Evolutionary conservation across 1,284 basidiomycete species (phyloP).

Genomic region (Malassezia arunalokei): DNA sequence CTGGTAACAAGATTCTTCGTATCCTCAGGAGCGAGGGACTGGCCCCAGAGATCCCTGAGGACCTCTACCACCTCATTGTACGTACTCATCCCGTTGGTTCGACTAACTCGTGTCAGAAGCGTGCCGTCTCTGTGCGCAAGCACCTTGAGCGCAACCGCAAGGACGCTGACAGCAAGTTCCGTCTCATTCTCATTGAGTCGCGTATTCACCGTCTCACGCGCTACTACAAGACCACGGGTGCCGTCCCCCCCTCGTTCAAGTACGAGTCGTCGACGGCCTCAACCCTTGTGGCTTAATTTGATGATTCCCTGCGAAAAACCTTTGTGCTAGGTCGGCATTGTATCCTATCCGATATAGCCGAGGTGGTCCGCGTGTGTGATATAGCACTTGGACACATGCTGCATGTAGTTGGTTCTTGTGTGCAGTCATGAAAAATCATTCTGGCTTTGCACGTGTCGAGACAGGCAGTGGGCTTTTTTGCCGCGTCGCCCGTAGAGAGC

Average conservation of each 20-base stretch:
- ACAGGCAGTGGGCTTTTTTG: too few species aligned
- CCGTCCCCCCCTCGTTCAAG: conserved; percentile 89
- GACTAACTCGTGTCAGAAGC: conserved; percentile 54
- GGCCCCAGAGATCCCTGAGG: conserved; percentile 94
- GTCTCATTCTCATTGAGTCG: conserved; percentile 88
- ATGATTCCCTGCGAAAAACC: conserved; percentile 13
- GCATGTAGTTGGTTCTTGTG: conserved; percentile 1
- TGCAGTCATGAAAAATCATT: conserved; percentile 3
- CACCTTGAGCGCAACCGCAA: conserved; percentile 97
- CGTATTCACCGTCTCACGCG: conserved; percentile 87
- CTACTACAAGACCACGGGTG: conserved; percentile 97
- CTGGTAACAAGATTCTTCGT: conserved; percentile 98
- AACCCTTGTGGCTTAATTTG: conserved; percentile 43
- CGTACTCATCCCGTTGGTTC: background rate
- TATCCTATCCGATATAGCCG: background rate
- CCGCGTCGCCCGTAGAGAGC: too few species aligned
- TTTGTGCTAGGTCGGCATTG: background rate
- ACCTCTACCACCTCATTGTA: conserved; percentile 89
- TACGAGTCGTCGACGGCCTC: conserved; percentile 47
- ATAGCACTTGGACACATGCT: background rate
- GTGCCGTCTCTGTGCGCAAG: conserved; percentile 97
- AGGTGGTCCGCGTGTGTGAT: background rate
- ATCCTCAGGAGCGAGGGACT: conserved; percentile 93
- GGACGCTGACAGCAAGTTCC: conserved; percentile 75
- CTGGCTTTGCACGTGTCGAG: background rate